These are phyloP conservation scores for Cryphonectria radicalis DNA, from an alignment of 2,329 filamentous ascomycete species.

Conservation along the genomic window DNA sequence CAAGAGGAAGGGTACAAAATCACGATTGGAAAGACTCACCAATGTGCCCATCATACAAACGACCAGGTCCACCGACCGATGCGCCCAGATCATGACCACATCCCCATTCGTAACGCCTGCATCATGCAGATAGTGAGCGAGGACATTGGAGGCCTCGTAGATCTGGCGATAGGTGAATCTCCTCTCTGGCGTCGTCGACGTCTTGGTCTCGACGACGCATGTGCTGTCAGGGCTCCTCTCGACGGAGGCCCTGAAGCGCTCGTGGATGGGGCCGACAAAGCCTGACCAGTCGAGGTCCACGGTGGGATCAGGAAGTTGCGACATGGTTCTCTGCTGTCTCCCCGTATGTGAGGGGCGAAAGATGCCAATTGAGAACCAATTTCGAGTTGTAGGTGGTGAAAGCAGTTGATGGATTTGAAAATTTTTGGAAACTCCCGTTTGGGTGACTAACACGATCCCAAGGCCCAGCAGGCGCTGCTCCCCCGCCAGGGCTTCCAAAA, in stretches of 20 bases:
- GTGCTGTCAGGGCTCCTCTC: conserved; percentile 64
- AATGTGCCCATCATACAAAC: conserved; percentile 75
- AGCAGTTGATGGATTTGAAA: conserved; percentile 19
- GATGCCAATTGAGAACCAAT: neutral
- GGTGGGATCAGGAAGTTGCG: conserved; percentile 64
- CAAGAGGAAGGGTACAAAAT: neutral
- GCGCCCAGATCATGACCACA: conserved; percentile 90
- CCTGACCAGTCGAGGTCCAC: conserved; percentile 69
- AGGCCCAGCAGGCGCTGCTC: conserved; percentile 11
- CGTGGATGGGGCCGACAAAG: conserved; percentile 70
- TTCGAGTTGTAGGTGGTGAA: conserved; percentile 8
- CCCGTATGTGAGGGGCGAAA: neutral
- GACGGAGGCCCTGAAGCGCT: conserved; percentile 71
- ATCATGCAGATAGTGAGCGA: conserved; percentile 78
- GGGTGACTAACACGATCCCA: conserved; percentile 24
- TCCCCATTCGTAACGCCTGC: conserved; percentile 78
- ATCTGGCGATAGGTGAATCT: conserved; percentile 86
- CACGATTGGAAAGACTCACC: conserved; percentile 13
- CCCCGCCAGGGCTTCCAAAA: conserved; percentile 18
- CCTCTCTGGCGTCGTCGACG: conserved; percentile 57
- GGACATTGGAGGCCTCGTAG: conserved; percentile 77
- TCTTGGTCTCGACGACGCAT: conserved; percentile 56
- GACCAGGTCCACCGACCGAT: conserved; percentile 73
- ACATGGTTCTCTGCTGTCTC: conserved; percentile 6
- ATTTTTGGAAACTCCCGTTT: conserved; percentile 11